Percentiles rank a stretch among this genome's conserved stretches.
Conservation (phyloP, 257 asterid genomes). For the Gentiana macrophylla region DNA sequence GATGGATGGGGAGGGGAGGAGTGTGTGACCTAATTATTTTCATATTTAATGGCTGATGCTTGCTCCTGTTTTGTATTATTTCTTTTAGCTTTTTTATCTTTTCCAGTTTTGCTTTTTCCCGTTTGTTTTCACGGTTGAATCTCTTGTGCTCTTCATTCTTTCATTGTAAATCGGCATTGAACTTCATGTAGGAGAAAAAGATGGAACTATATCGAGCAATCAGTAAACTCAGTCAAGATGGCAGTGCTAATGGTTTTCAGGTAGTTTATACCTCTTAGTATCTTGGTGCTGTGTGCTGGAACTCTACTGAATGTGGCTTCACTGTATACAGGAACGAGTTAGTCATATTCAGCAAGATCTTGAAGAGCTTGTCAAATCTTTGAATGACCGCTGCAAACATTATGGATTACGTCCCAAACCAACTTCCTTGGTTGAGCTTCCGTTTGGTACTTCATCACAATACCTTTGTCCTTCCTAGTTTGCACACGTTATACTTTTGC, state of each 20-base stretch:
- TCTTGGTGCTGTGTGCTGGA: constrained; percentile 13
- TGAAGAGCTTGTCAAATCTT: constrained; percentile 68
- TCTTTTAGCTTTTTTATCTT: background rate
- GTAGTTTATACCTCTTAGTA: constrained; percentile 40
- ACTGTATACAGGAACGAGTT: constrained; percentile 56
- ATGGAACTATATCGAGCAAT: constrained; percentile 85
- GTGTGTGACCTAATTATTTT: background rate
- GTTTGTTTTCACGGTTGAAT: background rate
- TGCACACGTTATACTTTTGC: too few relatives aligned
- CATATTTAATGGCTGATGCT: background rate
- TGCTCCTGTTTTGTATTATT: background rate
- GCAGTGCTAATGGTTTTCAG: constrained; percentile 54
- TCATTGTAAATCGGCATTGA: too few relatives aligned
- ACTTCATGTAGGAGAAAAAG: constrained; percentile 49
- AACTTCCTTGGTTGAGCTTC: constrained; percentile 69
- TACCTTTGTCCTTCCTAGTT: constrained; percentile 1
- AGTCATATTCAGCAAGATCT: constrained; percentile 62
- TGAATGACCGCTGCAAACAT: constrained; percentile 92
- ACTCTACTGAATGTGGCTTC: constrained; percentile 14
- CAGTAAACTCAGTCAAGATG: constrained; percentile 71
- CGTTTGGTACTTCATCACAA: constrained; percentile 54
- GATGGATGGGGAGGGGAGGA: too few relatives aligned
- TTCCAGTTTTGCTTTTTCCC: background rate
- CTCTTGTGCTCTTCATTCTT: background rate
- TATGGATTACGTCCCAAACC: constrained; percentile 94